A percentile compares a stretch with the other conserved stretches of the same genome.
These are phyloP conservation scores for Auricularia cornea DNA, from an alignment of 768 basidiomycete species.

Conservation along the genomic window DNA sequence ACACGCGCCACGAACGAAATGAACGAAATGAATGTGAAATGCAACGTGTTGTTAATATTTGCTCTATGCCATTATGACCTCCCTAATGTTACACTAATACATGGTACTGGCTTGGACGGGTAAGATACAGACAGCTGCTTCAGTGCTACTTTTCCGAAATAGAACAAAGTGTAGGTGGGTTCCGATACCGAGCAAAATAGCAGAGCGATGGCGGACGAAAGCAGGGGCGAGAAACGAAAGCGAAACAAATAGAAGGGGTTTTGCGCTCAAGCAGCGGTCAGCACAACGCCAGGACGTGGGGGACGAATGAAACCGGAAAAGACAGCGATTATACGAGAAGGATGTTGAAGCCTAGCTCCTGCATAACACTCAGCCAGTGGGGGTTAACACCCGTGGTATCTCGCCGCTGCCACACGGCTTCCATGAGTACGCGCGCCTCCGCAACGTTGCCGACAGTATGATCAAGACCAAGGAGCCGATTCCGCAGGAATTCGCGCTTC, in stretches of 20 bases:
- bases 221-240: not conserved
- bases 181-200: too few relatives aligned
- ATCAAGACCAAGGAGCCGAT: conserved; percentile 45
- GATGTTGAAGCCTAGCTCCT: conserved; percentile 40
- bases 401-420: conserved; percentile 60
- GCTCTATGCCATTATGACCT: too few relatives aligned
- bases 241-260: not conserved
- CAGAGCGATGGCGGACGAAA: not conserved
- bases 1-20: too few relatives aligned
- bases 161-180: too few relatives aligned
- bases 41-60: too few relatives aligned
- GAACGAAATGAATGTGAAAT: too few relatives aligned
- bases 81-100: too few relatives aligned
- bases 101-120: too few relatives aligned
- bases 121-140: too few relatives aligned
- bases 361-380: conserved; percentile 55
- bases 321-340: conserved; percentile 37
- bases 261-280: conserved; percentile 2
- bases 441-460: conserved; percentile 50
- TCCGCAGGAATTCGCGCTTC: conserved; percentile 50
- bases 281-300: conserved; percentile 4
- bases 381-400: conserved; percentile 42
- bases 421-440: conserved; percentile 53
- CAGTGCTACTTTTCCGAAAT: too few relatives aligned
- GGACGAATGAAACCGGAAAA: not conserved